Base-by-base conservation (phyloP, 768 basidiomycete species). In the Lactarius hatsudake region DNA sequence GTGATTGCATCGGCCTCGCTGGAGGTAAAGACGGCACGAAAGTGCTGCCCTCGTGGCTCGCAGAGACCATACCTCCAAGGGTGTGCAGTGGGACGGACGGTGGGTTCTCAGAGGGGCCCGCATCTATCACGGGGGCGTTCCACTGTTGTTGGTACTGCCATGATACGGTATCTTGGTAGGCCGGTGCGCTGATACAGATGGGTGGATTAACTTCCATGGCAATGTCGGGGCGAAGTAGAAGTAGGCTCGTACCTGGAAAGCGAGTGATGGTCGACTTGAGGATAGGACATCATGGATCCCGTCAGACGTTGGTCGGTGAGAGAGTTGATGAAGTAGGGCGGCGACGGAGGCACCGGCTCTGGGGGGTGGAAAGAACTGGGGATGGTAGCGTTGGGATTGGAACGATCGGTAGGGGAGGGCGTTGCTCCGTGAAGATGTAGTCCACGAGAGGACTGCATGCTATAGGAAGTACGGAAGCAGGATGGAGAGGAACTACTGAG, bases 381-480 rank as follows among this genome's bases (percentile, higher is more conserved):
- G 2, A 57, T 18, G 9, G 65, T 1, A 23, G 42, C 3, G 20
- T 65, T 60, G 26, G 60, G 32, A 43, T 48, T 42, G 30, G 65
- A 38, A 56, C n/a, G 65, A 10, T 66, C 65, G 17, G 61, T 51
- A 56, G 65, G 56, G 43, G 61, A 62, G 20, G 61, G 36, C 9
- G 61, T 30, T 42, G 65, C 20, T 48, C 65, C 65, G 45, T 62
- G 65, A n/a, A 61, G 65, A 53, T 61, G 65, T 61, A 15, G 60
- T 40, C 65, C 65, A 38, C 43, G 65, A 51, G 65, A 66, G 28
- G 61, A 32, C n/a, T 66, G 65, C 65, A 66, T 66, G 18, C 13
- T 28, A 38, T 13, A 57, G 38, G 59, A 40, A 32, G 20, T 40
- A 55, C 34, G 54, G 56, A 62, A 12, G 61, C 13, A 62, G 40